A percentile compares a stretch with the other conserved stretches of the same genome.
Conservation (phyloP, 805 yeast species). For the Candida patagonica region DNA sequence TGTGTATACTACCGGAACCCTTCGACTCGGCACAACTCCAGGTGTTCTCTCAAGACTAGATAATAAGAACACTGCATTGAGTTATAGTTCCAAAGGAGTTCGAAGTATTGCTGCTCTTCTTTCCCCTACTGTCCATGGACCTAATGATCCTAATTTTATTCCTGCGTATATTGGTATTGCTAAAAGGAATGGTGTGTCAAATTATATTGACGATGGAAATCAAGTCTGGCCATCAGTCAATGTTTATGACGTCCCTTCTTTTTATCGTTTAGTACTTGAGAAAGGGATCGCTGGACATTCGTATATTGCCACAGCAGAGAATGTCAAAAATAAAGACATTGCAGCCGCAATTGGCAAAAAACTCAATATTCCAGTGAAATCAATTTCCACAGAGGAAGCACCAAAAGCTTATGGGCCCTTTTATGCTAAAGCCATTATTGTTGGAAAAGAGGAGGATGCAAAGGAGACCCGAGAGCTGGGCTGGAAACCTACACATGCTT, state of each 20-base stretch:
- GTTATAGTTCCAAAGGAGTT: conserved; percentile 23
- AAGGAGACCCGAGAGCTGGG: conserved; percentile 7
- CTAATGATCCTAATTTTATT: conserved; percentile 24
- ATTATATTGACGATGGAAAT: conserved; percentile 31
- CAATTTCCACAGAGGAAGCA: conserved; percentile 2
- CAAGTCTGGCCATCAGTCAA: conserved; percentile 29
- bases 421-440: not conserved
- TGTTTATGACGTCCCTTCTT: conserved; percentile 27
- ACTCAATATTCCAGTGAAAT: conserved; percentile 2
- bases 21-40: not conserved
- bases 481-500: conserved; percentile 6
- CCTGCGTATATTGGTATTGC: conserved; percentile 11
- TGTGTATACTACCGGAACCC: conserved; percentile 22
- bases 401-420: not conserved
- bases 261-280: conserved; percentile 25
- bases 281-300: conserved; percentile 20
- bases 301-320: conserved; percentile 24
- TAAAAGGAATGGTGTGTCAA: conserved; percentile 23
- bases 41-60: conserved; percentile 8
- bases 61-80: conserved; percentile 15
- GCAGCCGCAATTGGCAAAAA: conserved; percentile 22
- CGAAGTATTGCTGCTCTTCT: conserved; percentile 23
- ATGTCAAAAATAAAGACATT: conserved; percentile 21
- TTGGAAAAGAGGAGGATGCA: not conserved
- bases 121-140: conserved; percentile 32